Conservation (phyloP, 768 basidiomycete genomes). For the Coprinellus micaceus region DNA sequence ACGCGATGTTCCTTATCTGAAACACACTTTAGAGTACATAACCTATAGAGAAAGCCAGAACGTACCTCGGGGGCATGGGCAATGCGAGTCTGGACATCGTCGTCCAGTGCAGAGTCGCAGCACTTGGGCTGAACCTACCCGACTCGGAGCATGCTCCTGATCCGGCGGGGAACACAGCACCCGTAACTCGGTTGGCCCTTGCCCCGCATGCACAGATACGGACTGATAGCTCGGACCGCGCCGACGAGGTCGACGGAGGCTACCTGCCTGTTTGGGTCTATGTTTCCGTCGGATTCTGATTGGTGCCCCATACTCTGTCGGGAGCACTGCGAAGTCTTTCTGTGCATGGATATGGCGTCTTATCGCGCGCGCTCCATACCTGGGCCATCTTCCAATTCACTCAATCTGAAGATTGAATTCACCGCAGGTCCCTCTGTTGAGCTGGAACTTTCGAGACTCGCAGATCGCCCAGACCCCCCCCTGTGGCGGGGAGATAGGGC, state of each 20-base stretch:
- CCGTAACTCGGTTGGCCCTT: too few relatives aligned
- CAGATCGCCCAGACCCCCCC: too few relatives aligned
- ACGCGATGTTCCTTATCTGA: background rate
- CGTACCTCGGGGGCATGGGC: background rate
- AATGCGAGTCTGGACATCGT: background rate
- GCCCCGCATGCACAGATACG: background rate
- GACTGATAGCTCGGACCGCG: background rate
- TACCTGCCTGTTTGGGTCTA: background rate
- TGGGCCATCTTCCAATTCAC: too few relatives aligned
- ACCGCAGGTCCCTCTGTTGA: too few relatives aligned
- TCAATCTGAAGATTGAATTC: too few relatives aligned
- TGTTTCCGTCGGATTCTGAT: background rate
- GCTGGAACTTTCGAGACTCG: too few relatives aligned
- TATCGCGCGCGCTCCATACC: too few relatives aligned
- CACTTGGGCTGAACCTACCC: background rate
- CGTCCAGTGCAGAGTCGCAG: background rate
- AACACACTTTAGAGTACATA: background rate
- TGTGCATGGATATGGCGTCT: too few relatives aligned
- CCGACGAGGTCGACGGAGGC: background rate
- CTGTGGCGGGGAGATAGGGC: too few relatives aligned
- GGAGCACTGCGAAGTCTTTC: too few relatives aligned
- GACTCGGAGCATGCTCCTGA: too few relatives aligned
- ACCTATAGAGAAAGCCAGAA: background rate
- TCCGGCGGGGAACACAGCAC: too few relatives aligned
- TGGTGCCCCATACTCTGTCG: background rate